Conservation (phyloP, 2,329 filamentous ascomycete species). For the Pseudocercospora ulei region DNA sequence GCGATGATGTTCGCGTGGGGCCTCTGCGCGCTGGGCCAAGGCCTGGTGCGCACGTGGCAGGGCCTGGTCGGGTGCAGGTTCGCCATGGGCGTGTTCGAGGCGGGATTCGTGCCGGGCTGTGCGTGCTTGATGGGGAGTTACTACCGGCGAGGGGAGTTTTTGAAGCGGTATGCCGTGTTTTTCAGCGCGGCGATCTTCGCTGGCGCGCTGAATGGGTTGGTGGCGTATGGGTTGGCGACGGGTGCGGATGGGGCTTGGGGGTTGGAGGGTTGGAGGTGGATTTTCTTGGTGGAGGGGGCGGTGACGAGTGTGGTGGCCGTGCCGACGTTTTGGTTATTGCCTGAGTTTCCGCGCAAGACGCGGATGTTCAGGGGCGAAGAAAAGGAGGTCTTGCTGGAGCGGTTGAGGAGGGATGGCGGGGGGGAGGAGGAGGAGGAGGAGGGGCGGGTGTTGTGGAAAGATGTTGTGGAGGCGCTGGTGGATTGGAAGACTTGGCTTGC, state of each 20-base stretch:
- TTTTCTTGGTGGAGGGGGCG: conserved; percentile 9
- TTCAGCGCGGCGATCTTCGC: conserved; percentile 30
- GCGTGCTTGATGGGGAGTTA: conserved; percentile 30
- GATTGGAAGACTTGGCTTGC: conserved; percentile 16
- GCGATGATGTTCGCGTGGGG: conserved; percentile 38
- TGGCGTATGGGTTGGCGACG: conserved; percentile 26
- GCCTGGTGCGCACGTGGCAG: conserved; percentile 30
- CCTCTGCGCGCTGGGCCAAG: conserved; percentile 34
- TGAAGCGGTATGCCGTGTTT: conserved; percentile 34
- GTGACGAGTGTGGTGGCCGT: conserved; percentile 9
- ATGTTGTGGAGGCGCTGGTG: conserved; percentile 10
- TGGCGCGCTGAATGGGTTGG: conserved; percentile 20
- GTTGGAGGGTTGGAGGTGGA: conserved; percentile 16
- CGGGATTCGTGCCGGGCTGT: conserved; percentile 36
- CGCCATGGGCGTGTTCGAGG: conserved; percentile 34
- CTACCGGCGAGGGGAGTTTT: conserved; percentile 36
- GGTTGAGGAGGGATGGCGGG: conserved; percentile 8
- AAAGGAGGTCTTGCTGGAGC: conserved; percentile 9
- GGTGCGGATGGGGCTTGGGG: conserved; percentile 30
- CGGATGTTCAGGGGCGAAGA: conserved; percentile 8
- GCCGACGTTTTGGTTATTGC: conserved; percentile 8
- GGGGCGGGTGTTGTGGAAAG: conserved; percentile 4
- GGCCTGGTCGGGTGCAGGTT: conserved; percentile 32
- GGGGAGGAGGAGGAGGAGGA: conserved; percentile 6
- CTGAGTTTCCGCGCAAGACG: conserved; percentile 2